Base-by-base conservation (phyloP, 768 basidiomycete genomes). In the Hericium alpestre region DNA sequence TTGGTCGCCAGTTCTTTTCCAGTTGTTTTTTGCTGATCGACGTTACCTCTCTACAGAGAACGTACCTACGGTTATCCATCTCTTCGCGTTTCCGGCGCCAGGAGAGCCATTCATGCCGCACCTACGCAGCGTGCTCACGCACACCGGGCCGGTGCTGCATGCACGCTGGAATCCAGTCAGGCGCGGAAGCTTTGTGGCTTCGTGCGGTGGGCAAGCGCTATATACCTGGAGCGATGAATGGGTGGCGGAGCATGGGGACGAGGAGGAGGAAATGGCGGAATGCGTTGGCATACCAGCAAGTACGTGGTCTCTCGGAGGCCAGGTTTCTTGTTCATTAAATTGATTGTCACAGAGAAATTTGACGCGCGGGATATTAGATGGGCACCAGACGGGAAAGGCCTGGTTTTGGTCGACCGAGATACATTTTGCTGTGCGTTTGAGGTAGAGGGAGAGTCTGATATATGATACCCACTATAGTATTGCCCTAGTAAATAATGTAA, bases 281-380 rank as follows among this genome's bases (percentile, higher is more conserved):
- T 94, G 91, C 63, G 81, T 94, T 38, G 90, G 90, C 7, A 81
- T 96, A 4, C 93, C 93, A 38, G 80, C 86, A n/a, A 81, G 89
- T 88, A 66, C 71, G 90, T 80, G 27, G 48, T 48, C 20, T 53
- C 25, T 20, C 12, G 13, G 9, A 6, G 38, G 13, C 25, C 51
- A 39, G 47, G 25, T 46, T 40, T 15, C 40, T 46, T 15, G 41
- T 38, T 47, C 39, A 13, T 25, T 51, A 51, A 10, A 37, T 8
- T n/a, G 22, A 12, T 55, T 53, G 55, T 54, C 23, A 11, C 61
- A 89, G 88, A 81, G 58, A 78, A 80, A 65, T 94, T 94, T 61
- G 79, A 84, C 55, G 78, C 83, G 3, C 76, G 76, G 55, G 85
- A 90, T 60, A 61, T 90, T 4, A 76, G 70, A 43, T 96, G 91